Percentiles rank a stretch among this genome's conserved stretches.
Conservation (phyloP, 495 filamentous ascomycete genomes). For the Podospora anserina region DNA sequence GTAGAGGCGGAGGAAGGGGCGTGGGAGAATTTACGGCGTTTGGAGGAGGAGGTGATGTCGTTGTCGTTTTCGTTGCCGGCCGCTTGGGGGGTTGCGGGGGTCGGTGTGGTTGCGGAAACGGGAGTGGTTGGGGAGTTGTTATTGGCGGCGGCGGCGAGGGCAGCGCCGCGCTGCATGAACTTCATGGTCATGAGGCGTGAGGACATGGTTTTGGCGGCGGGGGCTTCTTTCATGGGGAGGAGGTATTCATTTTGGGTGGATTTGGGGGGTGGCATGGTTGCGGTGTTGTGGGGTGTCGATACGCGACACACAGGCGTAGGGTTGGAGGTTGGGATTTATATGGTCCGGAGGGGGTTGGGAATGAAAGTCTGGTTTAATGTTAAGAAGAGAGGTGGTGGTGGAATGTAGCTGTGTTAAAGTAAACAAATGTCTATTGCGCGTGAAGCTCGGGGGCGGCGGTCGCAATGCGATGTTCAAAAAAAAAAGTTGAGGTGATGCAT, state of each 20-base stretch:
- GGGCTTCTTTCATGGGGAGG: conserved; percentile 38
- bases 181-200: conserved; percentile 92
- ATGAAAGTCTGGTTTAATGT: too few relatives aligned
- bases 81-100: conserved; percentile 42
- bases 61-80: conserved; percentile 31
- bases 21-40: conserved; percentile 50
- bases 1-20: conserved; percentile 16
- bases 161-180: conserved; percentile 95
- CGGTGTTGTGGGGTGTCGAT: neutral
- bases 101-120: conserved; percentile 38
- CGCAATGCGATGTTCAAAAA: neutral
- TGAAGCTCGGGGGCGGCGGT: neutral
- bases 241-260: conserved; percentile 4
- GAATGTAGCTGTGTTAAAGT: neutral
- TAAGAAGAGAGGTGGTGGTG: neutral
- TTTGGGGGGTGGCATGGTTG: conserved; percentile 22
- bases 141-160: conserved; percentile 14
- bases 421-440: neutral
- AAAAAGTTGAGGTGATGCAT: neutral
- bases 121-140: neutral
- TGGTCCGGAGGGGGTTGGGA: too few relatives aligned
- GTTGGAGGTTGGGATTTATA: too few relatives aligned
- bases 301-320: too few relatives aligned
- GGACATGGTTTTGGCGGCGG: conserved; percentile 71
- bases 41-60: conserved; percentile 38